phyloP scores from a whole-genome alignment of 2,329 filamentous ascomycete species.

The Drechslerella coelobrocha region DNA sequence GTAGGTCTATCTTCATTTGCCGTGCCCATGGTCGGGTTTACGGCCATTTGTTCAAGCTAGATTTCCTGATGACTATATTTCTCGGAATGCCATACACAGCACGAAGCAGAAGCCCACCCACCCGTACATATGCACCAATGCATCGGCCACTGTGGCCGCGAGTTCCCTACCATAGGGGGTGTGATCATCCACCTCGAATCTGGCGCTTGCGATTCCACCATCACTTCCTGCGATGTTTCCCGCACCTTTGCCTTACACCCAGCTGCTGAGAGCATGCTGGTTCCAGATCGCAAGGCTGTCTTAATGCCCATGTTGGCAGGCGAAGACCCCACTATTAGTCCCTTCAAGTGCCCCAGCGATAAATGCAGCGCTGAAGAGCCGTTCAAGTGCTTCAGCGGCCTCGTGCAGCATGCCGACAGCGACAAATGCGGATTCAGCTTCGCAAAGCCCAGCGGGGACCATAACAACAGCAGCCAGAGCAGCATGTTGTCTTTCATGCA shows the following conservation, averaged over 20 bases:
- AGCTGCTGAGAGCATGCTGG: constrained; percentile 19
- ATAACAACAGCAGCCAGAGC: too few species aligned
- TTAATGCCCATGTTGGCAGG: constrained; percentile 29
- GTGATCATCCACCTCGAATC: constrained; percentile 37
- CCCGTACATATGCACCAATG: not conserved
- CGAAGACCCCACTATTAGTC: not conserved
- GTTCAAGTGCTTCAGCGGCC: constrained; percentile 31
- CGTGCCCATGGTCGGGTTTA: too few species aligned
- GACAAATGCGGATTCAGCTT: constrained; percentile 19
- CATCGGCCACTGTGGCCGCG: constrained; percentile 25
- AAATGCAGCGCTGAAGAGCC: constrained; percentile 24
- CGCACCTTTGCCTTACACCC: constrained; percentile 31
- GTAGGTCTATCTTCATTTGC: not conserved
- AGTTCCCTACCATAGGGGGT: constrained; percentile 21
- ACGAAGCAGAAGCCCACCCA: constrained; percentile 21
- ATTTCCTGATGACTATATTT: not conserved
- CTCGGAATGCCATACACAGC: not conserved
- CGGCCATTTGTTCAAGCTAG: not conserved
- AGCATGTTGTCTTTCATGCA: constrained; percentile 34
- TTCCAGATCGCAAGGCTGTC: constrained; percentile 27
- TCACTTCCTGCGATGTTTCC: constrained; percentile 19
- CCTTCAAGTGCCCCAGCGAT: constrained; percentile 24
- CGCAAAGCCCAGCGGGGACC: constrained; percentile 16
- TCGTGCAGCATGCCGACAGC: constrained; percentile 21
- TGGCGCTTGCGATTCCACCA: constrained; percentile 28